A percentile compares a stretch with the other conserved stretches of the same genome.
phyloP scores from a whole-genome alignment of 768 basidiomycete species.

The Basidioascus undulatus region DNA sequence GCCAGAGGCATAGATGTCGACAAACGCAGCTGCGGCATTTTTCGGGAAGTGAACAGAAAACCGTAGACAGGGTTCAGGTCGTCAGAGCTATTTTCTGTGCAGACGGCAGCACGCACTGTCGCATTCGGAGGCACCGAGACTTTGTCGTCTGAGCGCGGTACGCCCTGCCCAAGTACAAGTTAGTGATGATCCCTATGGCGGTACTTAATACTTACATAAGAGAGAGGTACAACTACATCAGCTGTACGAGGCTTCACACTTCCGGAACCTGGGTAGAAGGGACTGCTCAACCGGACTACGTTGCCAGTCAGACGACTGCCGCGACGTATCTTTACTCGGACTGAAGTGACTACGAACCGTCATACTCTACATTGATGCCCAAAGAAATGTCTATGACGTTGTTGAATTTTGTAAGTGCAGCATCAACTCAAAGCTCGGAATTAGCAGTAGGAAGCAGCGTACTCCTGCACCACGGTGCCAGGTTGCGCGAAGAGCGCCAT shows the following conservation, averaged over 20 bases:
- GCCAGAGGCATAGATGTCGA: conserved; percentile 45
- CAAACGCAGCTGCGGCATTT: conserved; percentile 41
- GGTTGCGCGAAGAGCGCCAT: conserved; percentile 41
- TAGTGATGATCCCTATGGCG: too few species aligned
- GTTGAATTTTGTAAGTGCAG: too few species aligned
- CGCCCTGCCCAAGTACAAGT: too few species aligned
- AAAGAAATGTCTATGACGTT: conserved; percentile 29
- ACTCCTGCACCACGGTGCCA: conserved; percentile 44
- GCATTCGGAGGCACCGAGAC: conserved; percentile 51
- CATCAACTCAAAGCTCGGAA: too few species aligned
- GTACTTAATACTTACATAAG: too few species aligned
- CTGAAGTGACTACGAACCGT: conserved; percentile 24
- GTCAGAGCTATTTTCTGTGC: background rate
- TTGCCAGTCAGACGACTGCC: background rate
- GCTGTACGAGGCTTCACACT: conserved; percentile 28
- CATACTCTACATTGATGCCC: conserved; percentile 40
- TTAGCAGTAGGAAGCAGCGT: too few species aligned
- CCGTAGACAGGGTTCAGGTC: conserved; percentile 17
- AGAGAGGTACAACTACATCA: conserved; percentile 42
- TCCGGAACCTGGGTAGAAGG: conserved; percentile 1
- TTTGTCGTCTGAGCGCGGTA: conserved; percentile 39
- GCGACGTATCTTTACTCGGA: background rate
- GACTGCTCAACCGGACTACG: background rate
- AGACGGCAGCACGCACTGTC: conserved; percentile 24
- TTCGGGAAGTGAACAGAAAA: conserved; percentile 41